A percentile compares a stretch with the other conserved stretches of the same genome.
Conservation (phyloP, 495 filamentous ascomycete genomes). For the Chaetomium cochliodes region DNA sequence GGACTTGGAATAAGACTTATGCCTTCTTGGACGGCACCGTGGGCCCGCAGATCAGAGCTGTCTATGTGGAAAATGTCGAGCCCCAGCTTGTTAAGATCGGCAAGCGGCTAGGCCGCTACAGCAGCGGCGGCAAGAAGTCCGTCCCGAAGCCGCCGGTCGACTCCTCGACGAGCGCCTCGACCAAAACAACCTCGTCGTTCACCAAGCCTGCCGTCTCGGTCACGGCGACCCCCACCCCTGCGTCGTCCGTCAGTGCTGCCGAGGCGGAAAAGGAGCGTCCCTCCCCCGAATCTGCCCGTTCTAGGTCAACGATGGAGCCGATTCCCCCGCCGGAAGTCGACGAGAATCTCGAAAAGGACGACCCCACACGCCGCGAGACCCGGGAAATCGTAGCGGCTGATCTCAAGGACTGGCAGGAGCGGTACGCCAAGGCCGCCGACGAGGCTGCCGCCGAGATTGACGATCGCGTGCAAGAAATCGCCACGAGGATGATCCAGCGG, state of each 20-base stretch:
- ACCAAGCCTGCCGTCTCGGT: constrained; percentile 39
- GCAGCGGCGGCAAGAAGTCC: constrained; percentile 37
- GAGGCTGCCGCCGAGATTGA: constrained; percentile 80
- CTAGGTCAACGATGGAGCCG: constrained; percentile 27
- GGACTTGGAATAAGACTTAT: constrained; percentile 63
- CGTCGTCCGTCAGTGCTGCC: constrained; percentile 12
- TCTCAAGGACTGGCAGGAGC: constrained; percentile 75
- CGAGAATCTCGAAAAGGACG: constrained; percentile 36
- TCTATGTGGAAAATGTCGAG: constrained; percentile 90
- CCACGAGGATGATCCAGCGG: constrained; percentile 54
- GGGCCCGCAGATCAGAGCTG: constrained; percentile 73
- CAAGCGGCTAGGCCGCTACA: constrained; percentile 82
- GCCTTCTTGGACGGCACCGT: constrained; percentile 70
- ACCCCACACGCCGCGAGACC: constrained; percentile 46
- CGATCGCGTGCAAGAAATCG: constrained; percentile 61
- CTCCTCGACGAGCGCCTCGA: constrained; percentile 21
- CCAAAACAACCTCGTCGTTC: constrained; percentile 36
- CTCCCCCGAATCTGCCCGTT: constrained; percentile 24
- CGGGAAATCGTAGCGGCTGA: constrained; percentile 73
- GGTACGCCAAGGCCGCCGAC: constrained; percentile 78
- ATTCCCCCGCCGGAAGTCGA: constrained; percentile 32
- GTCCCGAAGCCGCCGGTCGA: constrained; percentile 29
- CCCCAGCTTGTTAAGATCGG: constrained; percentile 91
- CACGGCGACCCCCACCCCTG: constrained; percentile 11
- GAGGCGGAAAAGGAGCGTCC: constrained; percentile 7